These are phyloP conservation scores for Aegilops speltoides DNA, from an alignment of 176 grass and related monocot genomes.

Conservation along the genomic window DNA sequence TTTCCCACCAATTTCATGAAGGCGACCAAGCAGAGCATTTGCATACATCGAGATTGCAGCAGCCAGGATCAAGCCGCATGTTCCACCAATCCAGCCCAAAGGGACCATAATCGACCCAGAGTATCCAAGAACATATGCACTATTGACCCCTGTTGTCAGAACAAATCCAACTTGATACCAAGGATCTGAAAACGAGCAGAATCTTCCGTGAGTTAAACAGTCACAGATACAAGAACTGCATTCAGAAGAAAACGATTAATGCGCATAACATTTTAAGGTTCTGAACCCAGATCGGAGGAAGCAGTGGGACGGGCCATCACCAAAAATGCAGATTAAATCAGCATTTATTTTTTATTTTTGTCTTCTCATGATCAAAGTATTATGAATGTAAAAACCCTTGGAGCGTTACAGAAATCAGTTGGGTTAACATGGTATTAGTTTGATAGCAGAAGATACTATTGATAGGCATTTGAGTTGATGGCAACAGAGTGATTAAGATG, in stretches of 20 bases:
- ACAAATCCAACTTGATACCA: constrained; percentile 97
- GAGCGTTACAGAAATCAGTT: background rate
- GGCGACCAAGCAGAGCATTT: constrained; percentile 71
- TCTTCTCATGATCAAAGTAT: background rate
- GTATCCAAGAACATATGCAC: constrained; percentile 94
- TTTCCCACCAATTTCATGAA: constrained; percentile 86
- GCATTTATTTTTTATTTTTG: background rate
- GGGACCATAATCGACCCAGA: constrained; percentile 86
- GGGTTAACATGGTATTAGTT: background rate
- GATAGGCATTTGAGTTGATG: background rate
- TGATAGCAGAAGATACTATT: background rate
- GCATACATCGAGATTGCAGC: constrained; percentile 91
- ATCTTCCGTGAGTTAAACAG: background rate
- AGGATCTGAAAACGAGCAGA: constrained; percentile 67
- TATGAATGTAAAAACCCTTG: background rate
- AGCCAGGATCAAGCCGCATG: constrained; percentile 72
- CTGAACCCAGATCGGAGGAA: background rate
- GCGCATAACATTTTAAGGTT: background rate
- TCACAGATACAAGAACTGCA: background rate
- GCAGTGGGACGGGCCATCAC: background rate
- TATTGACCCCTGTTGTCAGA: constrained; percentile 90
- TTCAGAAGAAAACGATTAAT: background rate
- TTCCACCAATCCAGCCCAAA: constrained; percentile 77
- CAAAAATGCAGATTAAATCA: background rate
- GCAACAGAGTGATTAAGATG: background rate